These are phyloP conservation scores for Sphaerobolus stellatus DNA, from an alignment of 1,284 basidiomycete genomes.

Conservation along the genomic window DNA sequence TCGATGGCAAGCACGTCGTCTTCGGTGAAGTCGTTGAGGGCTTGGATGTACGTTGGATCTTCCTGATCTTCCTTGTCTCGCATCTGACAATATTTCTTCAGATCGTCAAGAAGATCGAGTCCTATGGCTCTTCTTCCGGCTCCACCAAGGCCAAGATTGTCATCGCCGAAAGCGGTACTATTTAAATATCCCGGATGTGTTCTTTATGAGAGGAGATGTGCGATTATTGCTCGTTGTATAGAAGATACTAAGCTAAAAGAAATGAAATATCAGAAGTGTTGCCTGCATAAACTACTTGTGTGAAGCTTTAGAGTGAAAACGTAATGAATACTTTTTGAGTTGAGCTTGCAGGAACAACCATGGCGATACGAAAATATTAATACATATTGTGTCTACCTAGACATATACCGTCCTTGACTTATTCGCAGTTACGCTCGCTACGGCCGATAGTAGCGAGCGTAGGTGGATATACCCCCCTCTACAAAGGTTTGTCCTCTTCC, in stretches of 20 bases:
- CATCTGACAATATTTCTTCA: neutral
- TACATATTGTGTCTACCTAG: too few relatives aligned
- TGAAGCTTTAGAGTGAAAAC: too few relatives aligned
- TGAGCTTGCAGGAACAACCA: too few relatives aligned
- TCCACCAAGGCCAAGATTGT: slow-evolving; percentile 45
- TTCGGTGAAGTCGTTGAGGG: slow-evolving; percentile 77
- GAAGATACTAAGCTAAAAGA: neutral
- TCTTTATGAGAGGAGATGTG: neutral
- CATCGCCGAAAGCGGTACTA: slow-evolving; percentile 53
- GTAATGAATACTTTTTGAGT: too few relatives aligned
- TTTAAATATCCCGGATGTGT: slow-evolving; percentile 31
- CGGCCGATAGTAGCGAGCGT: too few relatives aligned
- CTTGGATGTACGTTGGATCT: slow-evolving; percentile 36
- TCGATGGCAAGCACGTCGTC: slow-evolving; percentile 79
- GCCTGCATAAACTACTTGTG: too few relatives aligned
- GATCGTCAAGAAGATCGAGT: slow-evolving; percentile 67
- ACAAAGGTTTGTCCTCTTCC: too few relatives aligned
- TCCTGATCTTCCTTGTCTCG: neutral
- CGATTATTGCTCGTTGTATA: neutral
- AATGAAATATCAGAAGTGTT: too few relatives aligned
- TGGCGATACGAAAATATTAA: too few relatives aligned
- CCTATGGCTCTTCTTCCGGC: slow-evolving; percentile 50
- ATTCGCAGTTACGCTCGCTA: too few relatives aligned
- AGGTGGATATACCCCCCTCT: too few relatives aligned
- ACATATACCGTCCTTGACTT: too few relatives aligned